Evolutionary conservation across 75 land plant species (phyloP), one percentile per base, ranked within the genome.

Genomic region (Sequoiadendron giganteum): DNA sequence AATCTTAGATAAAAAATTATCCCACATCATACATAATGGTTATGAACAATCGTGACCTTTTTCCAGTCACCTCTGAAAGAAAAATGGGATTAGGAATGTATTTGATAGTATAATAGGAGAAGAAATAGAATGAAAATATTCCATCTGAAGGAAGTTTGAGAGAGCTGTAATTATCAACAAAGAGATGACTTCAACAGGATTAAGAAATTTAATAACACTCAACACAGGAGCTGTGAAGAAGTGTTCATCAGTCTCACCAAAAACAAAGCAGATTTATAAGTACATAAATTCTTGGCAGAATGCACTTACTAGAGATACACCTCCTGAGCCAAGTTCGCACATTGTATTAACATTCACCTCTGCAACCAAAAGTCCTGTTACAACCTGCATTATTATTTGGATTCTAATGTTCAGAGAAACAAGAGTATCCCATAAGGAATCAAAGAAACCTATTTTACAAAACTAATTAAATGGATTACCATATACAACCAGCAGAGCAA

Each of bases 311-410:
- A 98, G 87, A 82, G 99, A 98, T 45, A 98, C 98, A 54, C 99
- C 99, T 79, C 98, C 98, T 75, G 98, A 98, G 58, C 99, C 99
- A 72, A 98, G 93, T 85, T 98, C 99, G 84, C 98, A 98, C 99
- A 98, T 98, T 39, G 99, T 98, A 78, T 93, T 98, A 32, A 98
- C 96, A 89, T 98, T 98, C 39, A 98, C 99, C 90, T 98, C 99
- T 83, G 99, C 99, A 87, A 98, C 90, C 34, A 98, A 92, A 88
- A 98, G 88, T 58, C 99, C 99, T 86, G 97, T 96, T 61, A 91
- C 95, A 82, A 95, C 99, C 99, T 98, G 90, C 92, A 91, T 56
- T 10, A 47, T 47, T 82, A 3, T 47, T 43, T 82, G 32, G 14
- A 40, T 7, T 82, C 42, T 34, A 82, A 82, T n/a, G 28, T 11